Evolutionary conservation across 805 yeast genomes (phyloP).

Genomic region (Yamadazyma akitaensis): DNA sequence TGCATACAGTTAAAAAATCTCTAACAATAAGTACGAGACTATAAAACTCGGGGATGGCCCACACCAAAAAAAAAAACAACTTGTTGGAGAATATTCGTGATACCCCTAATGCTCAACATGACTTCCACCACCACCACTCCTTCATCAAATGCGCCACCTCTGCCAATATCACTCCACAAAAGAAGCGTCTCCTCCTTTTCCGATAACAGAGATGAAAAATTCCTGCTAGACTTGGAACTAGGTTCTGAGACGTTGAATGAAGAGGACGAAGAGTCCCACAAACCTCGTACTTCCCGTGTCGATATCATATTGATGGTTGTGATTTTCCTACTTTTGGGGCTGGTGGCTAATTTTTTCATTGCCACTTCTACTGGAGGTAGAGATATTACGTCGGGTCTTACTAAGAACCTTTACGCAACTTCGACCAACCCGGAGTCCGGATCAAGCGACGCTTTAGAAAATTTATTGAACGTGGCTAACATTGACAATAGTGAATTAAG

Average conservation of each 20-base stretch:
- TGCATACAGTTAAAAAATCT: neutral
- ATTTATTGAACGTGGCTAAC: constrained; percentile 10
- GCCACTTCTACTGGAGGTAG: constrained; percentile 1
- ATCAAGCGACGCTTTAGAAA: neutral
- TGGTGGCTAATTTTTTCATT: constrained; percentile 9
- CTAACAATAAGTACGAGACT: neutral
- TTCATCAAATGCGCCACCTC: neutral
- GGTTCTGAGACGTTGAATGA: neutral
- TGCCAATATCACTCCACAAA: constrained; percentile 8
- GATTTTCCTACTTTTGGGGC: constrained; percentile 9
- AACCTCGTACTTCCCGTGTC: neutral
- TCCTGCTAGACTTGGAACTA: neutral
- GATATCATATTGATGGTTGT: constrained; percentile 7
- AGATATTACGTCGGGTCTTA: neutral
- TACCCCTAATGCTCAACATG: too few species aligned
- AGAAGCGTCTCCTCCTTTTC: constrained; percentile 11
- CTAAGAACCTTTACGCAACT: too few species aligned
- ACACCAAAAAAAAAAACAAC: too few species aligned
- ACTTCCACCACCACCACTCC: neutral
- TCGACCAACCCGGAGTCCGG: neutral
- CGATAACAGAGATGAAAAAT: neutral
- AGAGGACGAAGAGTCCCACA: neutral
- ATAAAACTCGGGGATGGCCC: neutral
- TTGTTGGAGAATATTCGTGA: too few species aligned
- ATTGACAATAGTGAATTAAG: constrained; percentile 6